A percentile compares a stretch with the other conserved stretches of the same genome.
These are phyloP conservation scores for Epithemia pelagica DNA, from an alignment of 108 stramenopile species.

Conservation along the genomic window DNA sequence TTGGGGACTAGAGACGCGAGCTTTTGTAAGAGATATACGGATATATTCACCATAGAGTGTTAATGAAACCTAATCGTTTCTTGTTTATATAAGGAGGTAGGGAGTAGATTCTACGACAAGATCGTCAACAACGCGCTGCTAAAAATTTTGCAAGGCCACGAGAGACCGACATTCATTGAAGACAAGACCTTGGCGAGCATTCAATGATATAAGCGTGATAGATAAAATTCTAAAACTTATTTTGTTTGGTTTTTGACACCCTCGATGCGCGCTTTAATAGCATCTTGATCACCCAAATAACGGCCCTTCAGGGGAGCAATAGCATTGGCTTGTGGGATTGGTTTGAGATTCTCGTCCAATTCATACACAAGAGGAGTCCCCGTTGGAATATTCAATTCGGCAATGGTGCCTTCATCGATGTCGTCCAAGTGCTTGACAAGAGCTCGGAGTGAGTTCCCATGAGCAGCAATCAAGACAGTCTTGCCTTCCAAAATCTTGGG, in stretches of 20 bases:
- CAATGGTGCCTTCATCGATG: constrained; percentile 91
- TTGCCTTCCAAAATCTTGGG: constrained; percentile 91
- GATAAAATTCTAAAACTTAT: constrained; percentile 24
- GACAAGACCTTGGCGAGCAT: too few species aligned
- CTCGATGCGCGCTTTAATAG: constrained; percentile 80
- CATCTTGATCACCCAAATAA: constrained; percentile 89
- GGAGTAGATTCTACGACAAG: too few species aligned
- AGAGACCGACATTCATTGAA: too few species aligned
- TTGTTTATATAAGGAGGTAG: too few species aligned
- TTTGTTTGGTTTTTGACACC: constrained; percentile 92
- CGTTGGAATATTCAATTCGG: constrained; percentile 95
- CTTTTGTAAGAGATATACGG: too few species aligned
- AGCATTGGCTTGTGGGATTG: constrained; percentile 79
- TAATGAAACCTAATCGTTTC: too few species aligned
- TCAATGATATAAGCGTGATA: too few species aligned
- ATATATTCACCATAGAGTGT: too few species aligned
- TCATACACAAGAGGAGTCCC: constrained; percentile 95
- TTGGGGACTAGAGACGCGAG: too few species aligned
- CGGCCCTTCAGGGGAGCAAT: constrained; percentile 76
- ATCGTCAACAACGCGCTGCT: too few species aligned
- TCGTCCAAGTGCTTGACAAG: constrained; percentile 97
- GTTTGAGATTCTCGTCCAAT: constrained; percentile 87
- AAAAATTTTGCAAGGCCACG: too few species aligned
- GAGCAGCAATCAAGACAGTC: constrained; percentile 94
- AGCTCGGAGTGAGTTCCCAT: constrained; percentile 98